A percentile compares a stretch with the other conserved stretches of the same genome.
Evolutionary conservation across 2,329 filamentous ascomycete species (phyloP).

Genomic region (Neofusicoccum sp.): DNA sequence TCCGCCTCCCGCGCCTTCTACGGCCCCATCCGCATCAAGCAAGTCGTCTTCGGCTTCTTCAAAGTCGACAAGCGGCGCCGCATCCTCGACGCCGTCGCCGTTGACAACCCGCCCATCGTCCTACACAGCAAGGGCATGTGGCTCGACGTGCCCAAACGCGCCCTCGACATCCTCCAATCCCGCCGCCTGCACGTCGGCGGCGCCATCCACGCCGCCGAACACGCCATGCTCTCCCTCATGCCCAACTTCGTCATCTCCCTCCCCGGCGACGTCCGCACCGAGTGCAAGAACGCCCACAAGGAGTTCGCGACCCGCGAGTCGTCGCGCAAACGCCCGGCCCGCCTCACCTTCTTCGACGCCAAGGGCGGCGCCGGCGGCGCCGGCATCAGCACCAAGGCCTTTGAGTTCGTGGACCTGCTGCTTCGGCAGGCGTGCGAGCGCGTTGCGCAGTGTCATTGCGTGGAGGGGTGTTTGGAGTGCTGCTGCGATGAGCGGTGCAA

Average conservation of each 20-base stretch:
- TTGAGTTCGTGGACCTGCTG: conserved; percentile 83
- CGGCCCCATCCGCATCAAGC: conserved; percentile 79
- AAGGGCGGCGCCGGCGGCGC: conserved; percentile 82
- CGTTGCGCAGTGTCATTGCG: conserved; percentile 73
- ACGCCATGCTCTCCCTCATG: conserved; percentile 81
- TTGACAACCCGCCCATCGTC: conserved; percentile 89
- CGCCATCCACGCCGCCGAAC: conserved; percentile 91
- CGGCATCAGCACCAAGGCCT: conserved; percentile 88
- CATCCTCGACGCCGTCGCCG: conserved; percentile 86
- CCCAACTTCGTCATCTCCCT: conserved; percentile 88
- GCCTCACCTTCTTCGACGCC: conserved; percentile 91
- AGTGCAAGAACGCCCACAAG: conserved; percentile 87
- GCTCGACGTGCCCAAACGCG: conserved; percentile 81
- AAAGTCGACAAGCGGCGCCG: conserved; percentile 85
- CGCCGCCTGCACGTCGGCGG: conserved; percentile 77
- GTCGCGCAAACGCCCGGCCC: conserved; percentile 75
- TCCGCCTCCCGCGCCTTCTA: conserved; percentile 74
- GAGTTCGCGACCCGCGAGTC: conserved; percentile 74
- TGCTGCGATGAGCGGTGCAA: conserved; percentile 82
- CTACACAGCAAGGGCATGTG: conserved; percentile 87
- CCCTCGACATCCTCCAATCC: conserved; percentile 73
- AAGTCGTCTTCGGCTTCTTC: conserved; percentile 94
- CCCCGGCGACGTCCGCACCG: conserved; percentile 88
- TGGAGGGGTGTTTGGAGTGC: conserved; percentile 84
- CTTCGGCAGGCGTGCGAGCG: conserved; percentile 73